phyloP scores from a whole-genome alignment of 495 filamentous ascomycete genomes.

The Lentithecium fluviatile region DNA sequence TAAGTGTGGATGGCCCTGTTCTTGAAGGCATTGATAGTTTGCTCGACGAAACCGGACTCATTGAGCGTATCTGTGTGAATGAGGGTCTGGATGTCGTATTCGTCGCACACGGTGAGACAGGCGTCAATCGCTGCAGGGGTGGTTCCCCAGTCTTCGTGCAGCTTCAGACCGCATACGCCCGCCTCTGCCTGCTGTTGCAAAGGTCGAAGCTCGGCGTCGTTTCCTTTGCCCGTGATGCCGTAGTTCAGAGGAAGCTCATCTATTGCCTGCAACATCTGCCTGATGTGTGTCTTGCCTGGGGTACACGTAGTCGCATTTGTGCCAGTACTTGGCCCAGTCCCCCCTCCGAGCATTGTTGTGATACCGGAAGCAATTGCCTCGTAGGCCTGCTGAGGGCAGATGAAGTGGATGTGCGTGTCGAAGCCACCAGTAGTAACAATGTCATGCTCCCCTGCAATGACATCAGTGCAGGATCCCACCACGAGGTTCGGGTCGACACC shows the following conservation, averaged over 20 bases:
- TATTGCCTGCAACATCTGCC: constrained; percentile 89
- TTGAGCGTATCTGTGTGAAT: constrained; percentile 99
- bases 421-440: constrained; percentile 92
- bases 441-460: constrained; percentile 91
- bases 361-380: constrained; percentile 86
- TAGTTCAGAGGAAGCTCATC: constrained; percentile 87
- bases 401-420: constrained; percentile 94
- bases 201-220: constrained; percentile 71
- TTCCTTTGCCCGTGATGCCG: constrained; percentile 95
- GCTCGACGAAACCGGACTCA: constrained; percentile 95
- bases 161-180: constrained; percentile 86
- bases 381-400: constrained; percentile 90
- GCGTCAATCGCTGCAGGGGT: constrained; percentile 92
- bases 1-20: constrained; percentile 94
- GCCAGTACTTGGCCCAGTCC: constrained; percentile 90
- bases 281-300: constrained; percentile 77
- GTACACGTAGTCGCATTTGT: constrained; percentile 96
- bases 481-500: constrained; percentile 76
- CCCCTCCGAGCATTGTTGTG: constrained; percentile 89
- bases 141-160: constrained; percentile 97
- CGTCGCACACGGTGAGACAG: constrained; percentile 83
- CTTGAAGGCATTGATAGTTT: constrained; percentile 84
- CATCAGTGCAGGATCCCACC: constrained; percentile 87
- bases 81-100: constrained; percentile 88
- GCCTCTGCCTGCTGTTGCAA: constrained; percentile 80